These are phyloP conservation scores for Sisymbrium altissimum DNA, from an alignment of 345 rosid species.

Conservation along the genomic window DNA sequence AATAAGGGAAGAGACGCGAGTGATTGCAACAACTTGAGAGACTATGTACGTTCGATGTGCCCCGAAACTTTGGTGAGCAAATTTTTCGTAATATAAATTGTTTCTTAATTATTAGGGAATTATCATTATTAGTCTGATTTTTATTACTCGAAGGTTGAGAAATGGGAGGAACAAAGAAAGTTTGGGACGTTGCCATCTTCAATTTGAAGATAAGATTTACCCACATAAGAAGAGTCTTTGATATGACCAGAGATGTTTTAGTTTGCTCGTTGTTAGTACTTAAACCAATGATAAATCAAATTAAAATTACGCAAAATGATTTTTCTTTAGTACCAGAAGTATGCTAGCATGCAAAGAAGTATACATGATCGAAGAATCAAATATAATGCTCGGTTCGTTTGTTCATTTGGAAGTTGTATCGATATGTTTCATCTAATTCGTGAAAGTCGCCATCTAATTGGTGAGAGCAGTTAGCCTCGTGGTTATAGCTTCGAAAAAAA, in stretches of 20 bases:
- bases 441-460: too few species aligned
- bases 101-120: neutral
- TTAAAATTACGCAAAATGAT: neutral
- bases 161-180: constrained; percentile 26
- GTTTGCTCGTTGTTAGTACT: neutral
- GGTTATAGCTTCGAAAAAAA: too few species aligned
- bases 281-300: neutral
- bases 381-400: too few species aligned
- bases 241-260: neutral
- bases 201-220: neutral
- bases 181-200: constrained; percentile 16
- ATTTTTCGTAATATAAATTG: neutral
- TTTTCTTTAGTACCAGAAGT: neutral
- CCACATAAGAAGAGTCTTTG: neutral
- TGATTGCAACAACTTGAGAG: constrained; percentile 29
- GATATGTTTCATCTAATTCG: too few species aligned
- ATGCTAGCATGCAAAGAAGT: too few species aligned
- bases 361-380: too few species aligned
- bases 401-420: too few species aligned
- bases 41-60: constrained; percentile 22
- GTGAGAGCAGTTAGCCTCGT: too few species aligned
- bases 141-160: constrained; percentile 18
- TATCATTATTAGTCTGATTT: neutral
- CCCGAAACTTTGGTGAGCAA: constrained; percentile 22
- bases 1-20: constrained; percentile 7